These are phyloP conservation scores for Neltuma alba DNA, from an alignment of 306 rosid genomes.

Conservation along the genomic window DNA sequence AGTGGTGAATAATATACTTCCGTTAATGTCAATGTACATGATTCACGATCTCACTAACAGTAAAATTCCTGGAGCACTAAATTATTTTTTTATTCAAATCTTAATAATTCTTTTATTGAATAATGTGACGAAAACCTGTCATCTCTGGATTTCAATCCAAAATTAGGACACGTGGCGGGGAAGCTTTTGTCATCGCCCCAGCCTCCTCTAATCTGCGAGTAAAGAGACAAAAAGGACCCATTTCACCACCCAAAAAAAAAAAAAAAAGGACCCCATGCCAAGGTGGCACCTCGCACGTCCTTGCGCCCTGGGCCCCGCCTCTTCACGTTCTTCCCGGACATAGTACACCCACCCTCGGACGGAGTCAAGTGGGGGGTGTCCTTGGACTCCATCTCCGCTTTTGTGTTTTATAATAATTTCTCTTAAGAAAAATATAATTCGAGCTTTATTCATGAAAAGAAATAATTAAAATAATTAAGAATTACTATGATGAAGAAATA, in stretches of 20 bases:
- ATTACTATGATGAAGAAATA: no score
- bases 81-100: no score
- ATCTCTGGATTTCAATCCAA: background rate
- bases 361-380: background rate
- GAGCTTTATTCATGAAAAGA: no score
- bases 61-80: background rate
- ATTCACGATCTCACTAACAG: background rate
- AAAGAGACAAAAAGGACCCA: background rate
- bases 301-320: conserved; percentile 20
- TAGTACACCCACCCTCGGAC: no score
- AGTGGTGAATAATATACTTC: background rate
- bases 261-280: background rate
- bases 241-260: no score
- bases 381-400: background rate
- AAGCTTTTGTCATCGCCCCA: background rate
- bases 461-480: no score
- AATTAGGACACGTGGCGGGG: background rate
- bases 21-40: no score
- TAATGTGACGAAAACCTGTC: background rate
- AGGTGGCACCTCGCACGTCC: background rate
- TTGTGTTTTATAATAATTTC: no score
- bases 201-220: background rate
- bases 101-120: no score
- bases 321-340: conserved; percentile 49
- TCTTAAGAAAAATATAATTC: no score